Conservation (phyloP, 1,139 yeast species). For the Insectozyma bohioensis region DNA sequence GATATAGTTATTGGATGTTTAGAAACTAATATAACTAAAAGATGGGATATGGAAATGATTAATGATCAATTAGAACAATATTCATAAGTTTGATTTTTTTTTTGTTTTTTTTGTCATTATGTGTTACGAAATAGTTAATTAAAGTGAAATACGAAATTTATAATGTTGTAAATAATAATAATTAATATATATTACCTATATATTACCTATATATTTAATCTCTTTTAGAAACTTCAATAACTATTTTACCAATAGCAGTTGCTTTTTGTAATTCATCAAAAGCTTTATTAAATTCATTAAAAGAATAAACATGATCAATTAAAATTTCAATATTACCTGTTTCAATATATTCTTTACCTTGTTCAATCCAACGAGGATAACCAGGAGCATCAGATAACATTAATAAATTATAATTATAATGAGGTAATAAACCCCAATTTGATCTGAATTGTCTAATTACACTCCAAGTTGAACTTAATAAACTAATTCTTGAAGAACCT, state of each 20-base stretch:
- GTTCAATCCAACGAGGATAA: constrained; percentile 6
- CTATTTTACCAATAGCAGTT: constrained; percentile 63
- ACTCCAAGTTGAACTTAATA: constrained; percentile 2
- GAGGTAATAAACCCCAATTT: constrained; percentile 14
- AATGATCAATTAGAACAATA: constrained; percentile 9
- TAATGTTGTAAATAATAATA: no score
- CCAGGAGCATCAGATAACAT: constrained; percentile 5
- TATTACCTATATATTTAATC: not conserved
- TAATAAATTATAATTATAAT: constrained; percentile 14
- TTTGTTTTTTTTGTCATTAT: no score
- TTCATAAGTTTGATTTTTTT: no score
- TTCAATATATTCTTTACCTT: constrained; percentile 29
- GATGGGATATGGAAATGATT: constrained; percentile 50
- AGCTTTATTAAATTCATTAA: constrained; percentile 53
- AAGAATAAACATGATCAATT: constrained; percentile 53
- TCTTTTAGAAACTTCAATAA: no score
- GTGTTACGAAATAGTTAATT: no score
- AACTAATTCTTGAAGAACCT: constrained; percentile 8
- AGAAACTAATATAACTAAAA: constrained; percentile 46
- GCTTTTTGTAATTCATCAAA: constrained; percentile 44
- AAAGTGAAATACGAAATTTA: no score
- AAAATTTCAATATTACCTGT: constrained; percentile 42
- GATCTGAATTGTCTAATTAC: constrained; percentile 5
- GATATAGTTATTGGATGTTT: constrained; percentile 58
- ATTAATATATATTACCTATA: no score